Base-by-base conservation (phyloP, 2,329 filamentous ascomycete species). In the Microdochium bolleyi region DNA sequence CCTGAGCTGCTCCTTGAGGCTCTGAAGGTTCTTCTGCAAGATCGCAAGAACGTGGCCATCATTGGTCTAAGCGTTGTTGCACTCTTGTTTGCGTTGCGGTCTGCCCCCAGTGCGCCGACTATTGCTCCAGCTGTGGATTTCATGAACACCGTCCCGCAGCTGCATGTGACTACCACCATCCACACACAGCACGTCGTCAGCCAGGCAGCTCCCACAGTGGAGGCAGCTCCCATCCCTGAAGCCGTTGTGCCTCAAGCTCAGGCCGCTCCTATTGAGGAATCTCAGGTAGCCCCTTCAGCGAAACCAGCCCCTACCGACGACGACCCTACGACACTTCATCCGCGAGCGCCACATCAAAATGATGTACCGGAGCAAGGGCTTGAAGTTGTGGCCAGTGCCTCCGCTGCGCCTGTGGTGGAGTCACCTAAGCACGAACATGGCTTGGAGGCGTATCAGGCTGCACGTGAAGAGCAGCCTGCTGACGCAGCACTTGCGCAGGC, bases 21-120 rank as follows among this genome's bases (percentile, higher is more conserved):
- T 0, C 68, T 71, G 50, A 72, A 74, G 30, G 76, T 85, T 8
- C 64, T 80, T 19, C 60, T 85, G 59, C 73, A 76, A 49, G 82
- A 85, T 58, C 73, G 73, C 53, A 83, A 78, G 67, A 85, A 85
- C 53, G 62, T 84, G 10, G 67, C 74, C n/a, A 84, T 85, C 24
- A 69, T 72, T 4, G 60, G 79, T 0, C 67, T 86, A 50, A 75
- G 77, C 52, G 54, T 79, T 2, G 62, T 85, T n/a, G 73, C 83
- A 2, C 58, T 83, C 14, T 52, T 80, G 25, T 68, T 84, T 10
- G 76, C 78, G 1, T 51, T 77, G 13, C 64, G 66, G 16, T 61
- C 55, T 57, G 67, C 50, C 54, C 68, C 38, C 52, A 50, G 61
- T 9, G 62, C 65, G 9, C 55, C 58, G 2, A 54, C 52, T 1